Conservation (phyloP, 1,284 basidiomycete species). For the Bjerkandera adusta region DNA sequence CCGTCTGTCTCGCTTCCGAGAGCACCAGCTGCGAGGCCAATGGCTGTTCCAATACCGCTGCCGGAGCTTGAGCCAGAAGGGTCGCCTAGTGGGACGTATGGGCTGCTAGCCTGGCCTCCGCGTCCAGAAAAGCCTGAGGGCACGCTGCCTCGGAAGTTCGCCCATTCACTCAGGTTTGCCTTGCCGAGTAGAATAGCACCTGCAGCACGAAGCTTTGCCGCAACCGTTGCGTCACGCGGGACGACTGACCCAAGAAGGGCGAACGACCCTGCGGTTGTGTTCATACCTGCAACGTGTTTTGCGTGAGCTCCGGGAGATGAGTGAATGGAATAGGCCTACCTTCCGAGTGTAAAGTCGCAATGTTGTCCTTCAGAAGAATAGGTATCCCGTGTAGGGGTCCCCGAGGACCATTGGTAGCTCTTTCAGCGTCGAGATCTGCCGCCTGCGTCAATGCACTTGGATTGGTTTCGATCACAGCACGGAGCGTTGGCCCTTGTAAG, state of each 20-base stretch:
- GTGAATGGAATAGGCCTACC: slow-evolving; percentile 20
- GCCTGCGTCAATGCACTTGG: slow-evolving; percentile 56
- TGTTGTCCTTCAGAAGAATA: slow-evolving; percentile 70
- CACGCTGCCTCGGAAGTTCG: slow-evolving; percentile 54
- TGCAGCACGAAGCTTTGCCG: slow-evolving; percentile 56
- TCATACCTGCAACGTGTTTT: too few species aligned
- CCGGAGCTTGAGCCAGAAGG: slow-evolving; percentile 69
- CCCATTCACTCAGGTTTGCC: slow-evolving; percentile 62
- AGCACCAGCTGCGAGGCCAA: slow-evolving; percentile 57
- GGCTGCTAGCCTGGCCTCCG: slow-evolving; percentile 59
- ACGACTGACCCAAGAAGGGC: slow-evolving; percentile 56
- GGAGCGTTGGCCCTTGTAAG: slow-evolving; percentile 52
- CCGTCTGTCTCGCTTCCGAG: slow-evolving; percentile 69
- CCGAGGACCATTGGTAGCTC: slow-evolving; percentile 43
- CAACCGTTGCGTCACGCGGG: slow-evolving; percentile 60
- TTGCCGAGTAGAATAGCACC: slow-evolving; percentile 74
- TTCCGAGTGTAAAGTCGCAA: slow-evolving; percentile 41
- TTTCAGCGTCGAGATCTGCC: slow-evolving; percentile 51
- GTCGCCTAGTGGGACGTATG: slow-evolving; percentile 59
- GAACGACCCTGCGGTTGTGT: slow-evolving; percentile 62
- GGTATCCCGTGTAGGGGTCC: slow-evolving; percentile 69
- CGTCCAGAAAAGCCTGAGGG: slow-evolving; percentile 66
- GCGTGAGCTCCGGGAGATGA: slow-evolving; percentile 12
- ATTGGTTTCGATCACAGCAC: slow-evolving; percentile 64
- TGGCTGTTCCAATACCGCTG: slow-evolving; percentile 57